A percentile compares a stretch with the other conserved stretches of the same genome.
phyloP scores from a whole-genome alignment of 495 filamentous ascomycete genomes.

The Letharia columbiana region DNA sequence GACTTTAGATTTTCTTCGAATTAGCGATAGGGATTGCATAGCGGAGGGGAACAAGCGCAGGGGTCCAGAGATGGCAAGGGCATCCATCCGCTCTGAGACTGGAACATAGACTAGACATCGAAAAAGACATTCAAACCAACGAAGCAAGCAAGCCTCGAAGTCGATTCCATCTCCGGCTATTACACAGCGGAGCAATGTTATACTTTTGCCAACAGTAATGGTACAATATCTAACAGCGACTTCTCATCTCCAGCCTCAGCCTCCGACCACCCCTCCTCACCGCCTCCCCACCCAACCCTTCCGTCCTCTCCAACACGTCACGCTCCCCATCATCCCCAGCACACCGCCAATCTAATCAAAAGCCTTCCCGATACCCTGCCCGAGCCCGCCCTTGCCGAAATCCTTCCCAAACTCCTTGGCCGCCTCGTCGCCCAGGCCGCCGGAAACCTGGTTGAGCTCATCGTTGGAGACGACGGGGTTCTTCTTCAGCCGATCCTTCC shows the following conservation, averaged over 20 bases:
- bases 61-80: too few relatives aligned
- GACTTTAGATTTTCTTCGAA: neutral
- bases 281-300: neutral
- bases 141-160: too few relatives aligned
- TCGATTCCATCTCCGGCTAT: too few relatives aligned
- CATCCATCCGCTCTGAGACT: too few relatives aligned
- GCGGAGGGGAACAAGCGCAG: neutral
- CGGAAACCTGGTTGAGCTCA: conserved; percentile 16
- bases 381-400: conserved; percentile 11
- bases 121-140: too few relatives aligned
- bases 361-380: conserved; percentile 10
- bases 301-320: neutral
- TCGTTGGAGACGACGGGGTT: conserved; percentile 20
- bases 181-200: too few relatives aligned
- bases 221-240: neutral
- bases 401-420: conserved; percentile 15
- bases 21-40: neutral
- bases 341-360: conserved; percentile 9
- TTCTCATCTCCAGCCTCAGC: neutral
- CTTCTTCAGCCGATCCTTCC: conserved; percentile 24
- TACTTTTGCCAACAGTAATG: neutral
- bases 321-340: too few relatives aligned
- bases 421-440: conserved; percentile 13
- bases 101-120: too few relatives aligned
- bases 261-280: neutral